Evolutionary conservation across 1,284 basidiomycete genomes (phyloP), one percentile per base, ranked within the genome.

Genomic region (Ustilago trichophora): DNA sequence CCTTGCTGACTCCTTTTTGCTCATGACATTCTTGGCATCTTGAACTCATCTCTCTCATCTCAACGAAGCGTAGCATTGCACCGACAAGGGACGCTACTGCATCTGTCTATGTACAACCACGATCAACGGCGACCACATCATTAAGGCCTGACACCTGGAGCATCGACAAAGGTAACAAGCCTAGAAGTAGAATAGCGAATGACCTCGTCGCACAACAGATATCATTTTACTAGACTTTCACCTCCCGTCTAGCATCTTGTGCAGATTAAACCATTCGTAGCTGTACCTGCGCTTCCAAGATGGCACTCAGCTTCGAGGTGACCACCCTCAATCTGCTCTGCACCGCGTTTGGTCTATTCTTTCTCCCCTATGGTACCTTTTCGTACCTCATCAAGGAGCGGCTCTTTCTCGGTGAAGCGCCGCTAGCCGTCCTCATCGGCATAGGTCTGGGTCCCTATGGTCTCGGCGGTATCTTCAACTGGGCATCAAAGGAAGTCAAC

Each of bases 341-440:
- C 33, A 54, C 62, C 12, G 50, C 57, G n/a, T 69, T 69, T n/a
- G 70, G 70, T 12, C 56, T 72, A 21, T 69, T 72, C 31, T 60
- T 73, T 27, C 41, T 70, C 21, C 22, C 64, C 9, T 77, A 69
- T 35, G 75, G 73, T 34, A 47, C 63, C 15, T 49, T 77, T 36
- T 76, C 74, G 13, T 75, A 67, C 33, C 55, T 72, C 37, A 46
- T 76, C 58, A 77, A 77, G 35, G 75, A 77, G 35, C 45, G 72
- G 16, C 54, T 74, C 31, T 76, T 67, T 24, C 45, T 77, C 18
- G 68, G 68, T 35, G 75, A 77, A 50, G 72, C 75, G 22, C 75
- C 75, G 15, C 46, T 77, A 2, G 75, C 75, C 9, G 56, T 77
- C 10, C 43, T 75, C 21, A 43, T 72, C 27, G 75, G 75, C 29